Evolutionary conservation across 208 protist species (phyloP), one percentile per base, ranked within the genome.

Genomic region (Leishmania tropica): DNA sequence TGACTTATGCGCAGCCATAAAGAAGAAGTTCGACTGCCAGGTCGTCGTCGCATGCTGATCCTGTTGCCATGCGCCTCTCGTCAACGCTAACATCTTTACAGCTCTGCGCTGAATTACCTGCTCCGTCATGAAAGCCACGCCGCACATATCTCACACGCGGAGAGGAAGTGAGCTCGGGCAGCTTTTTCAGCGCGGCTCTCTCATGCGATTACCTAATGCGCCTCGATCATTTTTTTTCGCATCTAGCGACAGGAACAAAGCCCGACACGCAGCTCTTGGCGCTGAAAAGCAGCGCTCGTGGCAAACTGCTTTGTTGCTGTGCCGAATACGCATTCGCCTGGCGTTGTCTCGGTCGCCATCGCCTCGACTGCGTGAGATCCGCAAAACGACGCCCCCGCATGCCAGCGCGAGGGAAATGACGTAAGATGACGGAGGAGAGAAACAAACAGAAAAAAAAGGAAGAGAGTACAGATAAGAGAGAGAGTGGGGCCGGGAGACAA

Each of bases 391-490:
- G 21, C 13, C 45, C 45, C 0, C 42, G 37, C 24, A 53, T 3
- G 37, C 42, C 45, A 74, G 4, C 10, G 45, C 70, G 28, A 74
- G 10, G 37, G 10, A 37, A 7, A 74, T 51, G 42, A 37, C 48
- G 31, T 37, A n/a, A 11, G 42, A 53, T 51, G 70, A 51, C 45
- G 51, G 15, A 74, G n/a, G 51, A 68, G 21, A 68, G 31, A 68
- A 31, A 28, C 0, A 68, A 68, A 68, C 45, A 17, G 3, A n/a
- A 8, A 17, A 48, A 74, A 28, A 35, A 74, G 37, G 24, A 17
- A 15, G 15, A 47, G 35, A 72, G 67, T 72, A 72, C 67, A 72
- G 67, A 72, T n/a, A 72, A 72, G 17, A 72, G 67, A 24, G 62
- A 47, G 21, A 19, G 21, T 45, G 67, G 40, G 67, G 24, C 19